Base-by-base conservation (phyloP, 2,329 filamentous ascomycete species). In the Beauveria varroae region DNA sequence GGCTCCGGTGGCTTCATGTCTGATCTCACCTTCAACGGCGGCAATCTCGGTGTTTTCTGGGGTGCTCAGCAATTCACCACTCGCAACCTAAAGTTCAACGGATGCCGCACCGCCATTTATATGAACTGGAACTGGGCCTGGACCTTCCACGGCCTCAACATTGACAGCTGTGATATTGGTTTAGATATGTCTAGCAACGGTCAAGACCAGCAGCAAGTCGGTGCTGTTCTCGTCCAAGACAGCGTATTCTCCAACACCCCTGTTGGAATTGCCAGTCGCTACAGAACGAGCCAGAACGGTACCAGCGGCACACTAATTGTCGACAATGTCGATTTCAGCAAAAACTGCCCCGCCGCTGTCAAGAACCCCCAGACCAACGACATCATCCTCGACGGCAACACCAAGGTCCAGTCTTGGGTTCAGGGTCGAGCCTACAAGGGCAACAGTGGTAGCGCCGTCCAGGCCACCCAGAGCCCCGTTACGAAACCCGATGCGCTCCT, bases 101-200 rank as follows among this genome's bases (percentile, higher is more conserved):
- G 84, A 73, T 93, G 89, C 78, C 82, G 90, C 70, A 96, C 90
- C 2, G 91, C 89, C 64, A 86, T 96, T 65, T 91, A 84, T 76
- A 89, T 95, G 86, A 92, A 92, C 79, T 96, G 91, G 91, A 90
- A 93, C 77, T 96, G 91, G 91, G 79, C 86, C 20, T 96, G 89
- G 88, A 86, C 87, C 50, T 85, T 95, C 75, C 91, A 93, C 71
- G 88, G 84, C 41, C 67, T 96, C 43, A 81, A 77, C 51, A 90
- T 96, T 74, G 86, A 91, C 72, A 85, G 88, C 71, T 90, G 88
- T 71, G 76, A 79, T n/a, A 75, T 93, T 44, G 91, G 90, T 60
- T 78, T 96, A 64, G 89, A 96, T 74, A 91, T 96, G 86, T 84
- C 87, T 58, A 84, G 82, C 66, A 82, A 85, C 54, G 83, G 79